phyloP scores from a whole-genome alignment of 2,329 filamentous ascomycete genomes.

The Arachnopeziza araneosa region DNA sequence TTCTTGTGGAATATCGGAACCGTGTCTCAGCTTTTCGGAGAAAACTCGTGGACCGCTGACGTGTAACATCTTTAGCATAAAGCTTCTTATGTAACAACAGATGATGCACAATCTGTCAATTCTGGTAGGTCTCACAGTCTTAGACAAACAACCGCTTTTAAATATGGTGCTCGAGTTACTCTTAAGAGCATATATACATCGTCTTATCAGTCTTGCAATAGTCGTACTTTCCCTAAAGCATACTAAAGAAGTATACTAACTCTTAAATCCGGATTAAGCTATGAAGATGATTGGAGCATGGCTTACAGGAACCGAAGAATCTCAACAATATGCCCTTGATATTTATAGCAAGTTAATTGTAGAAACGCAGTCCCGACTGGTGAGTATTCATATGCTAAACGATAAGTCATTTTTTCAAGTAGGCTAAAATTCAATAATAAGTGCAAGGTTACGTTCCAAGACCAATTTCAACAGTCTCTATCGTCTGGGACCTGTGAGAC shows the following conservation, averaged over 20 bases:
- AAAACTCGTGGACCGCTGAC: background rate
- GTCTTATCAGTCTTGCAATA: no score
- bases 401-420: background rate
- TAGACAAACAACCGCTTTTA: no score
- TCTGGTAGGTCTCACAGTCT: constrained; percentile 15
- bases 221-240: no score
- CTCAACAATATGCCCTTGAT: constrained; percentile 26
- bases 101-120: constrained; percentile 24
- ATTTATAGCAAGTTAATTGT: constrained; percentile 23
- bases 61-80: constrained; percentile 22
- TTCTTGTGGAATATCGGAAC: background rate
- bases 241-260: no score
- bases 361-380: constrained; percentile 12
- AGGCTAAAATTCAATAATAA: background rate
- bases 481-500: constrained; percentile 29
- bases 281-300: constrained; percentile 38
- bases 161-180: no score
- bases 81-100: constrained; percentile 29
- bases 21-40: background rate
- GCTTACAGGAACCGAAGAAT: constrained; percentile 28
- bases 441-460: constrained; percentile 27
- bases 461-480: constrained; percentile 21
- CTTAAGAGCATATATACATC: no score
- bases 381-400: constrained; percentile 8
- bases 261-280: constrained; percentile 8